Evolutionary conservation across 805 yeast genomes (phyloP), one percentile per base, ranked within the genome.

Genomic region (Lachancea lanzarotensis): DNA sequence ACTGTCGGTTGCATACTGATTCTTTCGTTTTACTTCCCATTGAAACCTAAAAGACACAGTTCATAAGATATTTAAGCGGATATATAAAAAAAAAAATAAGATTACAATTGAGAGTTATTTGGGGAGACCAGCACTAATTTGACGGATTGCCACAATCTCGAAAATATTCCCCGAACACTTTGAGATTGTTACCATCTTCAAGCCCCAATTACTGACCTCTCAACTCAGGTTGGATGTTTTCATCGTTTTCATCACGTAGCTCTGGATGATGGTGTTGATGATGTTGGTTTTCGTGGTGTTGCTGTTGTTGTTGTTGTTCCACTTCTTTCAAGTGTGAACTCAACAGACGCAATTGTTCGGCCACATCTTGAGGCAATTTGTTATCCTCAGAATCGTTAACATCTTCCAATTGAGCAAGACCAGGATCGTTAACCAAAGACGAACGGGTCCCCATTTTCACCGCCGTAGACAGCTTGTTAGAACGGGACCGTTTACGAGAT

Each of bases 211-310:
- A 63, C 32, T 61, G 63, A 11, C 61, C 65, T 50, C 66, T 59
- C 42, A 63, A 49, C 49, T 62, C 66, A 10, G 68, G 68, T 46
- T 63, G 68, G 42, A 63, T 63, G 40, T 63, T 63, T 43, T 62
- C 68, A 22, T 55, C 62, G 13, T 52, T 57, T 26, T 59, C 54
- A 19, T 26, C 43, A n/a, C 35, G 43, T 10, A 25, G 27, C 15
- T 36, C 33, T 2, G 36, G 42, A 15, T 35, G 40, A 25, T 45
- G 40, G 33, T 45, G 36, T 11, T 45, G 40, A 9, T 45, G 45
- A 16, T 42, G 38, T 26, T 45, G 35, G 29, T 49, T 38, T 40
- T 45, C 40, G 30, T 40, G 42, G 22, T 43, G 36, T 16, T 44
- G 47, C 19, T 45, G 47, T 35, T 45, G 45, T 35, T 40, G 45